A percentile compares a stretch with the other conserved stretches of the same genome.
Evolutionary conservation across 192 early-diverging fungal species (phyloP).

Genomic region (Lunasporangiospora selenospora): DNA sequence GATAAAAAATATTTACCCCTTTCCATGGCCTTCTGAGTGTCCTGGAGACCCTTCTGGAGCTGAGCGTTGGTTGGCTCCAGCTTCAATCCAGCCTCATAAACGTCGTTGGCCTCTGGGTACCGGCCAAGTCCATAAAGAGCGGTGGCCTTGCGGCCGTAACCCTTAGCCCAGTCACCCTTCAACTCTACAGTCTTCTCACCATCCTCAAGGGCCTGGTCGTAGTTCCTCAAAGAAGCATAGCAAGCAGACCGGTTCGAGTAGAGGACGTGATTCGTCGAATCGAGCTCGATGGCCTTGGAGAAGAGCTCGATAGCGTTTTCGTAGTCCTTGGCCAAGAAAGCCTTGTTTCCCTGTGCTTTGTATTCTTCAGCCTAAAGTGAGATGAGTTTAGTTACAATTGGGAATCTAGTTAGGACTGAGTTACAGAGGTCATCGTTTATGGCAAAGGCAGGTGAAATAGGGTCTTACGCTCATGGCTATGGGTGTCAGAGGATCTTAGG

Average conservation of each 20-base stretch:
- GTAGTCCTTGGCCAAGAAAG: constrained; percentile 81
- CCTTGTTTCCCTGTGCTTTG: constrained; percentile 77
- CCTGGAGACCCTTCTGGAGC: constrained; percentile 78
- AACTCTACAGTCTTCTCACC: constrained; percentile 86
- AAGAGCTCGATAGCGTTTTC: constrained; percentile 79
- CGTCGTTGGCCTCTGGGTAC: constrained; percentile 75
- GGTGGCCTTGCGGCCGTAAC: constrained; percentile 90
- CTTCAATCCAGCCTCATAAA: constrained; percentile 79
- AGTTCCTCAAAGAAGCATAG: constrained; percentile 81
- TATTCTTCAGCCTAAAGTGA: constrained; percentile 54
- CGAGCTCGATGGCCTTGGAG: constrained; percentile 85
- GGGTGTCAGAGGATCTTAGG: no score
- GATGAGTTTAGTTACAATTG: no score
- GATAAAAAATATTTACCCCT: constrained; percentile 25
- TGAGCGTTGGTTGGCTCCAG: constrained; percentile 80
- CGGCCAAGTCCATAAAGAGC: constrained; percentile 80
- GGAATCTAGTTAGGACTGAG: no score
- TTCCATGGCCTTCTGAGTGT: constrained; percentile 70
- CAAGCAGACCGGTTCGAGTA: constrained; percentile 93
- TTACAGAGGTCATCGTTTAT: no score
- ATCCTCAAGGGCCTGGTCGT: constrained; percentile 78
- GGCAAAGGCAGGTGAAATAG: no score
- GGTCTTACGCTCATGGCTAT: no score
- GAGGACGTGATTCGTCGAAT: constrained; percentile 88
- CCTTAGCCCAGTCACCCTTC: constrained; percentile 87